Evolutionary conservation across 2,329 filamentous ascomycete species (phyloP).

Genomic region (Arthroderma sp.): DNA sequence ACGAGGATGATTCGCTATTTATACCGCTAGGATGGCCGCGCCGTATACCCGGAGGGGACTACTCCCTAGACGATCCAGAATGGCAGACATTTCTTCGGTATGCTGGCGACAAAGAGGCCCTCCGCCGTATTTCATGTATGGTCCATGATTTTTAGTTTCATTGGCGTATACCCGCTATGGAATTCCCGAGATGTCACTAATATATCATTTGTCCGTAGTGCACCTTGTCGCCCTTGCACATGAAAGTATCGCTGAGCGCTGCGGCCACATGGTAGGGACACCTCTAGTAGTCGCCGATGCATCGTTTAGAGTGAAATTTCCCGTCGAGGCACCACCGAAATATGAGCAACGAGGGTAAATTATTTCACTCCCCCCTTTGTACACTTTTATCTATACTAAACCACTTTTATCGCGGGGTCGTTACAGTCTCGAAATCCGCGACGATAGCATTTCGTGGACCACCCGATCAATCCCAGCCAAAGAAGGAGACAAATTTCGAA

Average conservation of each 20-base stretch:
- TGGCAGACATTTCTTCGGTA: slow-evolving; percentile 4
- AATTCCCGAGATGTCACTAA: neutral
- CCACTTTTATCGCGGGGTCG: no score
- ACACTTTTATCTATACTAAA: neutral
- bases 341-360: slow-evolving; percentile 9
- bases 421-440: slow-evolving; percentile 6
- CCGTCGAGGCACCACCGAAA: slow-evolving; percentile 2
- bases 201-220: no score
- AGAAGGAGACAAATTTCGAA: slow-evolving; percentile 7
- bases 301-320: slow-evolving; percentile 1
- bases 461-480: slow-evolving; percentile 6
- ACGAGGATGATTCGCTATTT: slow-evolving; percentile 5
- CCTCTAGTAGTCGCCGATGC: neutral
- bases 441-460: slow-evolving; percentile 4
- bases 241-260: no score
- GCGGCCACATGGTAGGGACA: no score
- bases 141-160: no score
- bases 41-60: slow-evolving; percentile 2
- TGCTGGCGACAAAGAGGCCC: neutral
- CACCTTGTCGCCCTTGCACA: no score
- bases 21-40: slow-evolving; percentile 9
- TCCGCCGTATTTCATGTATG: neutral
- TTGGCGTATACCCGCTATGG: neutral
- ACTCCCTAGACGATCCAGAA: slow-evolving; percentile 7
- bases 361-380: neutral